Conservation (phyloP, 129 eudicot genomes). For the Artemisia tridentata region DNA sequence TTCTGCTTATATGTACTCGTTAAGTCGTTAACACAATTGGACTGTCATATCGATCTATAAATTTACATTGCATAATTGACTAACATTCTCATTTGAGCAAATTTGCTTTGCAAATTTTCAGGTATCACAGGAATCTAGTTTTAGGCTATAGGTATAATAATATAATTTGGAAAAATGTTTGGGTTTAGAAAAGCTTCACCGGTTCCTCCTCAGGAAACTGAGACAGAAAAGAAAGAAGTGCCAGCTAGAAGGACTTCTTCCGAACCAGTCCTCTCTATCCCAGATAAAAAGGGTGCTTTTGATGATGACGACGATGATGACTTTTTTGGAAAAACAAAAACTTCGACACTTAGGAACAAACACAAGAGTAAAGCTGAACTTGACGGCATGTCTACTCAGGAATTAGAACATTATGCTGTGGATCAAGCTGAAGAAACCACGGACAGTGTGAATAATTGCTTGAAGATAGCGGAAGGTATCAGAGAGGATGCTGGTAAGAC, state of each 20-base stretch:
- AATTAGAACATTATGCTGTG: slow-evolving; percentile 79
- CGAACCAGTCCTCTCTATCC: slow-evolving; percentile 41
- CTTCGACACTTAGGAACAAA: slow-evolving; percentile 34
- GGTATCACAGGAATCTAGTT: slow-evolving; percentile 25
- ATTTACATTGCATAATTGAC: background rate
- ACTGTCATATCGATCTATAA: too few species aligned
- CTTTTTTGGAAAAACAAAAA: slow-evolving; percentile 21
- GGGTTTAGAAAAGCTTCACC: slow-evolving; percentile 49
- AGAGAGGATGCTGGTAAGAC: slow-evolving; percentile 63
- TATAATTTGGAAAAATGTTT: slow-evolving; percentile 44
- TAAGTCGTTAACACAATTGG: too few species aligned
- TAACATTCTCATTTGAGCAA: background rate
- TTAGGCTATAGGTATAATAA: slow-evolving; percentile 21
- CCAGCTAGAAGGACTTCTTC: slow-evolving; percentile 53
- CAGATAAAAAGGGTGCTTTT: slow-evolving; percentile 24
- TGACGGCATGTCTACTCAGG: slow-evolving; percentile 73
- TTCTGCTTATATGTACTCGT: too few species aligned
- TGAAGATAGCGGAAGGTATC: slow-evolving; percentile 82
- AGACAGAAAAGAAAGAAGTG: slow-evolving; percentile 20
- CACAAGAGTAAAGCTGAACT: slow-evolving; percentile 44
- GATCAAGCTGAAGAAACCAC: slow-evolving; percentile 72
- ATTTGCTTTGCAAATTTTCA: slow-evolving; percentile 5
- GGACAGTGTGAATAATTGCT: slow-evolving; percentile 62
- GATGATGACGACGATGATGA: slow-evolving; percentile 44
- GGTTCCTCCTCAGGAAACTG: slow-evolving; percentile 20